Evolutionary conservation across 139 green algal species (phyloP).

Genomic region (Haematococcus sp.): DNA sequence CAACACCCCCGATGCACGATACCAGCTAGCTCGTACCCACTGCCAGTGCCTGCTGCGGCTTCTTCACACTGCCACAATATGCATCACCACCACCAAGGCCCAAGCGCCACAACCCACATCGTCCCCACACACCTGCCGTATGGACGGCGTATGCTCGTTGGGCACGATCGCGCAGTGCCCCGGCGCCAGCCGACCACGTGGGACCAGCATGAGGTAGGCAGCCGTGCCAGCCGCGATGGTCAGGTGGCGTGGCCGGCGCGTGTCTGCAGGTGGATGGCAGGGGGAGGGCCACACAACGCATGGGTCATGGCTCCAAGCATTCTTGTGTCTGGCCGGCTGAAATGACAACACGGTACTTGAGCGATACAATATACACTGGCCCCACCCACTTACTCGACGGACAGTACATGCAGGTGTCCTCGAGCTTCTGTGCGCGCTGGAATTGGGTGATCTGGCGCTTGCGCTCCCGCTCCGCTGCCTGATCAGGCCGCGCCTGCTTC

Average conservation of each 20-base stretch:
- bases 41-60: too few species aligned
- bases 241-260: conserved; percentile 62
- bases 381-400: conserved; percentile 20
- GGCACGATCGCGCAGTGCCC: conserved; percentile 86
- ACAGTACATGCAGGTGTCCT: conserved; percentile 44
- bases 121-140: conserved; percentile 41
- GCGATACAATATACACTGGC: too few species aligned
- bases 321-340: not conserved
- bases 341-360: too few species aligned
- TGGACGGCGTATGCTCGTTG: conserved; percentile 66
- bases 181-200: conserved; percentile 62
- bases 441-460: conserved; percentile 27
- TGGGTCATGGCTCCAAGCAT: not conserved
- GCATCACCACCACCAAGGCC: too few species aligned
- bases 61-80: too few species aligned
- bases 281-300: too few species aligned
- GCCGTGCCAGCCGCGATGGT: conserved; percentile 74
- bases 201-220: conserved; percentile 83
- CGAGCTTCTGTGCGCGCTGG: conserved; percentile 16
- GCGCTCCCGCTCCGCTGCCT: conserved; percentile 24
- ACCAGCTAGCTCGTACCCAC: too few species aligned
- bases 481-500: conserved; percentile 22
- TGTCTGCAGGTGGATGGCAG: conserved; percentile 16
- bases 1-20: not conserved
- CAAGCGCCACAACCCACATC: too few species aligned